phyloP scores from a whole-genome alignment of 164 flowering plant species.

The Vitis vinifera region ASM3070453v1 NC_081805.1:10629501-10630000 shows the following conservation, averaged over 20 bases:
- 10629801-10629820: slow-evolving; percentile 20
- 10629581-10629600: too few relatives aligned
- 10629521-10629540: too few relatives aligned
- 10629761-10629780: not conserved
- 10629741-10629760: not conserved
- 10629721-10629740: slow-evolving; percentile 1
- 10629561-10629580: too few relatives aligned
- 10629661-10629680: too few relatives aligned
- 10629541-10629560: too few relatives aligned
- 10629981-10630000: slow-evolving; percentile 27
- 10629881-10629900: slow-evolving; percentile 43
- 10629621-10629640: too few relatives aligned
- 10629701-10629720: not conserved
- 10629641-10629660: too few relatives aligned
- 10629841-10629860: slow-evolving; percentile 35
- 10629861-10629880: slow-evolving; percentile 46
- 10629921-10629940: slow-evolving; percentile 48
- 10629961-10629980: slow-evolving; percentile 36
- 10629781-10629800: slow-evolving; percentile 2
- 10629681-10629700: too few relatives aligned
- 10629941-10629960: slow-evolving; percentile 46
- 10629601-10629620: too few relatives aligned
- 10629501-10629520: too few relatives aligned
- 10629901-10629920: slow-evolving; percentile 38
- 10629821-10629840: slow-evolving; percentile 2